These are phyloP conservation scores for Phytopythium kandeliae DNA, from an alignment of 352 stramenopile genomes.

Conservation along the genomic window DNA sequence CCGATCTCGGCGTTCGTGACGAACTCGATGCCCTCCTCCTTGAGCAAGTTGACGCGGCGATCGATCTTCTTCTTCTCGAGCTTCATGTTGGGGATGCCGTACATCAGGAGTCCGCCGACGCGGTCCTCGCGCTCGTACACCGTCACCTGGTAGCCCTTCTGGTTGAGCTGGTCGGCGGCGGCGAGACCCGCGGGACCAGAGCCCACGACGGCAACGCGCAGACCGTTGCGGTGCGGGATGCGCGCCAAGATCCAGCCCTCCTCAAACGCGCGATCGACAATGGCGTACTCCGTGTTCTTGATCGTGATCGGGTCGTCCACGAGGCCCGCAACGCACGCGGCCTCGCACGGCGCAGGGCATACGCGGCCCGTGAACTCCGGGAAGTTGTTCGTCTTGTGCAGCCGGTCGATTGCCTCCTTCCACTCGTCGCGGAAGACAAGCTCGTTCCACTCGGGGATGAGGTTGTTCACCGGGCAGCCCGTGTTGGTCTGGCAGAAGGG, in stretches of 20 bases:
- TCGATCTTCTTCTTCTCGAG: constrained; percentile 97
- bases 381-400: constrained; percentile 99
- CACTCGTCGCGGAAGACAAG: constrained; percentile 96
- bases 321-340: constrained; percentile 93
- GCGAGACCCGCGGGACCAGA: constrained; percentile 91
- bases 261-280: constrained; percentile 95
- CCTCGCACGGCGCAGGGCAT: constrained; percentile 96
- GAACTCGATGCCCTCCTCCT: constrained; percentile 97
- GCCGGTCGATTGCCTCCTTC: constrained; percentile 93
- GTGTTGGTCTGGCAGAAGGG: constrained; percentile 98
- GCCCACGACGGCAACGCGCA: constrained; percentile 95
- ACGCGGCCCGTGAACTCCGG: constrained; percentile 98
- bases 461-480: constrained; percentile 96
- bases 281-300: constrained; percentile 99
- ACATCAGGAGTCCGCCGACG: constrained; percentile 96
- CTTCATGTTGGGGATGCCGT: constrained; percentile 99
- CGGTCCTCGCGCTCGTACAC: constrained; percentile 97
- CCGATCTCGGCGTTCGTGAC: constrained; percentile 94
- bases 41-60: constrained; percentile 91
- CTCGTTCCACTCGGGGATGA: constrained; percentile 99
- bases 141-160: constrained; percentile 96
- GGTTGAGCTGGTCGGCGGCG: constrained; percentile 95
- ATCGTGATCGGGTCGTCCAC: constrained; percentile 97
- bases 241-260: constrained; percentile 95
- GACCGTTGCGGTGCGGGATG: constrained; percentile 90